Conservation (phyloP, 1,139 yeast species). For the Debaryomycetaceae sp. region DNA sequence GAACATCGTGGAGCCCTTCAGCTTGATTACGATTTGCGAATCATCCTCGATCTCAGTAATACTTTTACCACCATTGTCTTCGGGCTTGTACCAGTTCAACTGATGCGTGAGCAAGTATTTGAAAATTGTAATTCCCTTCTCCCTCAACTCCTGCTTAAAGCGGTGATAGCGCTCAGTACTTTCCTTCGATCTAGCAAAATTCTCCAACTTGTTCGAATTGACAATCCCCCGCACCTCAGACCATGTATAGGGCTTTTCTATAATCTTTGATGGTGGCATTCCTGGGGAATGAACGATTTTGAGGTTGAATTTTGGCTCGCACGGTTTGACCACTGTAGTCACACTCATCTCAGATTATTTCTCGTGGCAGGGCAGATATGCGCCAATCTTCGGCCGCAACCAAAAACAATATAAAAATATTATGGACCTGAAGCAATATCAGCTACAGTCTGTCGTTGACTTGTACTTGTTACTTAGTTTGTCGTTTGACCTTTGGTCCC, state of each 20-base stretch:
- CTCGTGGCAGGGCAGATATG: too few relatives aligned
- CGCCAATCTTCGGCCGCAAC: too few relatives aligned
- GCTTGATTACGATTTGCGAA: slow-evolving; percentile 17
- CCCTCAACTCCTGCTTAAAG: slow-evolving; percentile 30
- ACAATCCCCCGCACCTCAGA: slow-evolving; percentile 29
- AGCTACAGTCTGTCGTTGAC: too few relatives aligned
- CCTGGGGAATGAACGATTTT: slow-evolving; percentile 26
- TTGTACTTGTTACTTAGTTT: too few relatives aligned
- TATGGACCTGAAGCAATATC: too few relatives aligned
- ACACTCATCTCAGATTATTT: too few relatives aligned
- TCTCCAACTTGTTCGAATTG: slow-evolving; percentile 29
- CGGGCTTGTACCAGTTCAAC: slow-evolving; percentile 29
- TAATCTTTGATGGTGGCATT: slow-evolving; percentile 42
- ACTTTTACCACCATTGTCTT: slow-evolving; percentile 12
- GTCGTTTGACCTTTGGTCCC: too few relatives aligned
- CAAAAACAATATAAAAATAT: too few relatives aligned
- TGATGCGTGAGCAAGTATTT: slow-evolving; percentile 34
- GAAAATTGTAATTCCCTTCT: slow-evolving; percentile 25
- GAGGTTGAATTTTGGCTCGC: slow-evolving; percentile 16
- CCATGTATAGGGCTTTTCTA: slow-evolving; percentile 32
- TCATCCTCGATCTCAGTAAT: slow-evolving; percentile 14
- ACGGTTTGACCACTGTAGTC: slow-evolving; percentile 1
- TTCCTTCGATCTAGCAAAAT: slow-evolving; percentile 35
- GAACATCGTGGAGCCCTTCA: slow-evolving; percentile 19
- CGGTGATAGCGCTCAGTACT: slow-evolving; percentile 30